Conservation (phyloP, 441 rosid species). For the Aquilaria agallochum region DNA sequence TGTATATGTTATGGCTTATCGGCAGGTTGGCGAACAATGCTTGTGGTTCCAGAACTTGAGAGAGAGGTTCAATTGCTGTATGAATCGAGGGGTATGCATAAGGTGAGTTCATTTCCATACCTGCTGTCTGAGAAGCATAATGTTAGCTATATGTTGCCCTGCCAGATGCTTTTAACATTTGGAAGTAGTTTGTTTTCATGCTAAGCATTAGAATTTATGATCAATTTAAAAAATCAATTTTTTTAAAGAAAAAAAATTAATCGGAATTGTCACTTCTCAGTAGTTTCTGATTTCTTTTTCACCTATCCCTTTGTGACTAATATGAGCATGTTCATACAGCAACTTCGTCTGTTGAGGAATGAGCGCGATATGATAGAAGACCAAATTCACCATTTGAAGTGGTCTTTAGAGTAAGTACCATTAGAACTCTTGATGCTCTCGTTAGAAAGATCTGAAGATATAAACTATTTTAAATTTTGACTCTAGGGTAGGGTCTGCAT, state of each 20-base stretch:
- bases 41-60: slow-evolving; percentile 92
- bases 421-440: too few species aligned
- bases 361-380: slow-evolving; percentile 87
- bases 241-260: too few species aligned
- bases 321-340: slow-evolving; percentile 29
- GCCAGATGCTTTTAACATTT: too few species aligned
- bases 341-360: slow-evolving; percentile 66
- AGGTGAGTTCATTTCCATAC: slow-evolving; percentile 34
- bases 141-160: too few species aligned
- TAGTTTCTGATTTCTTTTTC: background rate
- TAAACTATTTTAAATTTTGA: too few species aligned
- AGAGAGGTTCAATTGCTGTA: slow-evolving; percentile 81
- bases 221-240: too few species aligned
- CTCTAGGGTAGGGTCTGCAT: too few species aligned
- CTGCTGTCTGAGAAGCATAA: too few species aligned
- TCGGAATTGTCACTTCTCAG: too few species aligned
- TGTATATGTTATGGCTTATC: slow-evolving; percentile 5
- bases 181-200: too few species aligned
- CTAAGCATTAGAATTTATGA: too few species aligned
- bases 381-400: slow-evolving; percentile 62
- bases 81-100: slow-evolving; percentile 58
- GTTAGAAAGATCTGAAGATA: too few species aligned
- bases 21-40: slow-evolving; percentile 96
- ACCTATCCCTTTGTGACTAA: background rate
- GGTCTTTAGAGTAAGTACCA: slow-evolving; percentile 66